Base-by-base conservation (phyloP, 1,139 yeast species). In the Kodamaea alishanica region DNA sequence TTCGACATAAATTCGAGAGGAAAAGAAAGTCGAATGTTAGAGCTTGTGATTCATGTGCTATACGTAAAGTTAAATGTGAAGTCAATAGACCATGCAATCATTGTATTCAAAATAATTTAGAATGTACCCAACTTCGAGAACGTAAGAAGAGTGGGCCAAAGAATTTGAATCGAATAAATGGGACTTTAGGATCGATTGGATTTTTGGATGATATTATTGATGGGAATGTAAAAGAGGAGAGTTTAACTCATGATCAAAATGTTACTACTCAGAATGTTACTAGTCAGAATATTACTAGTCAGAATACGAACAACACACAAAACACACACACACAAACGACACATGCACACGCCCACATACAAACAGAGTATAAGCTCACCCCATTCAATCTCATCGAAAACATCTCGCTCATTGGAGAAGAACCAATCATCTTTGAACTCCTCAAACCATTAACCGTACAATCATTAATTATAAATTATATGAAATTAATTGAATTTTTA, bases 71-170 rank as follows among this genome's bases (percentile, higher is more conserved):
- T 27, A 61, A 63, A 43, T 70, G 76, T 51, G 74, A 67, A 34
- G 55, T 55, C n/a, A 48, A 51, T 30, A 54, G 73, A 32, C 76
- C 75, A 2, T 70, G 76, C 49, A 40, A 51, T 28, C 74, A 67
- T 47, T 70, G 76, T 50, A 55, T 62, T 28, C 52, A 63, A 35
- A 68, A 67, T 48, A 56, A 56, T 34, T 46, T 70, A 27, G 53
- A 56, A 20, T 70, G 76, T 50, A 70, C 75, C 6, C 60, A 55
- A 43, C 48, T 63, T 23, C 51, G 76, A 38, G 63, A 60, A 43
- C 56, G 73, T 26, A 69, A 68, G 51, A 70, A 70, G 51, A 60
- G 69, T 37, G 76, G 76, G 5, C 76, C 76, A 12, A 70, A 70
- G 43, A 65, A 58, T 37, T 48, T 66, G 37, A 69, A 66, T 36